Percentiles rank a stretch among this genome's conserved stretches.
These are phyloP conservation scores for Coleophoma crateriformis DNA, from an alignment of 2,329 filamentous ascomycete genomes.

Conservation along the genomic window DNA sequence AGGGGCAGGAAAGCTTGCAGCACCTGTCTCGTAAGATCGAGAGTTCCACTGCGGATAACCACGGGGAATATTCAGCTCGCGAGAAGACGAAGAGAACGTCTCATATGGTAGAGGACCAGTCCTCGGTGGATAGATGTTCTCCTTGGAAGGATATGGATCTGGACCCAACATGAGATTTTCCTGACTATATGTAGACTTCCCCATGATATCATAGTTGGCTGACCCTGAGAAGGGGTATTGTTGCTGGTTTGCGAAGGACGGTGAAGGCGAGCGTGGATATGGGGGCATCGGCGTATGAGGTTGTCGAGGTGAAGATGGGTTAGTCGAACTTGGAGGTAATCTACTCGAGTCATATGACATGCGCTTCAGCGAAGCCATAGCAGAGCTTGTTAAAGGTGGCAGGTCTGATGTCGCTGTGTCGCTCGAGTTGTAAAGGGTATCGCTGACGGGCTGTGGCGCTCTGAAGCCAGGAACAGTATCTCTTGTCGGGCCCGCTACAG, in stretches of 20 bases:
- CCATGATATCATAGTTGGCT: constrained; percentile 2
- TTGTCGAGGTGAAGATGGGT: constrained; percentile 1
- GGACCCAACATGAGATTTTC: constrained; percentile 6
- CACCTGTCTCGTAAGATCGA: constrained; percentile 9
- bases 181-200: constrained; percentile 3
- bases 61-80: constrained; percentile 8
- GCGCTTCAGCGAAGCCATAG: constrained; percentile 14
- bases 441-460: constrained; percentile 5
- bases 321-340: not conserved
- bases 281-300: constrained; percentile 8
- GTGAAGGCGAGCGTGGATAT: constrained; percentile 8
- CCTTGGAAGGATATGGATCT: constrained; percentile 3
- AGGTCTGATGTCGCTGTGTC: not conserved
- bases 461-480: constrained; percentile 12
- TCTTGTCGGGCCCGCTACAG: constrained; percentile 15
- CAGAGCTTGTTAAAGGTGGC: constrained; percentile 6
- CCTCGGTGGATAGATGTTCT: constrained; percentile 15
- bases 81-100: not conserved
- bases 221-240: constrained; percentile 5
- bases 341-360: constrained; percentile 6
- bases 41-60: constrained; percentile 11
- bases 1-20: constrained; percentile 4
- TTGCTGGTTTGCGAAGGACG: constrained; percentile 3
- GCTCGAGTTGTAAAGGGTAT: not conserved
- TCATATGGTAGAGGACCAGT: constrained; percentile 18